A percentile compares a stretch with the other conserved stretches of the same genome.
Evolutionary conservation across 805 yeast species (phyloP).

Genomic region (Limtongia smithiae): DNA sequence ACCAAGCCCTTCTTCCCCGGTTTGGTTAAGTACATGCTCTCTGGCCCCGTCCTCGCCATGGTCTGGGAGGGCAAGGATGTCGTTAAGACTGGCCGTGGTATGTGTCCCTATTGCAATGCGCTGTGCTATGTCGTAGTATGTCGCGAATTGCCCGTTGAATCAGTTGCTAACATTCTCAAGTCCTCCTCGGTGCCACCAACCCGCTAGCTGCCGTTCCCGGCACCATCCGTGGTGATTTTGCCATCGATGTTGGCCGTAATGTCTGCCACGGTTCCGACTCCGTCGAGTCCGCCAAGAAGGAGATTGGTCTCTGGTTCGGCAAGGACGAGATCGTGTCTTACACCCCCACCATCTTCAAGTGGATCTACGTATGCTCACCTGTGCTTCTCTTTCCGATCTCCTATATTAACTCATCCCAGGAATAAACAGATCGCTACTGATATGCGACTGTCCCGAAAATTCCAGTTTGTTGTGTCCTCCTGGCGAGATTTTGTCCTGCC

Average conservation of each 20-base stretch:
- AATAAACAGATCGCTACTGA: too few relatives aligned
- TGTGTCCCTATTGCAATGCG: not conserved
- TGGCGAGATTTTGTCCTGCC: too few relatives aligned
- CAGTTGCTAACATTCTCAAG: too few relatives aligned
- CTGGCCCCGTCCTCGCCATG: conserved; percentile 98
- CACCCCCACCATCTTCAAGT: conserved; percentile 76
- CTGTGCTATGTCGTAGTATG: too few relatives aligned
- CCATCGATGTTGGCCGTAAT: conserved; percentile 98
- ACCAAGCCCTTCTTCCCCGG: conserved; percentile 98
- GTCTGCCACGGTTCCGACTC: conserved; percentile 99
- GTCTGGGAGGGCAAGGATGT: conserved; percentile 99
- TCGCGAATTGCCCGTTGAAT: too few relatives aligned
- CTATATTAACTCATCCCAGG: too few relatives aligned
- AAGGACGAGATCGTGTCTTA: conserved; percentile 90
- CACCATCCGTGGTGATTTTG: conserved; percentile 99
- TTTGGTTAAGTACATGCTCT: conserved; percentile 74
- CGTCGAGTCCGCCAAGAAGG: conserved; percentile 95
- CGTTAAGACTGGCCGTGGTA: conserved; percentile 93
- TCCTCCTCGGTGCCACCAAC: conserved; percentile 97
- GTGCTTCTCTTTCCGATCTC: too few relatives aligned
- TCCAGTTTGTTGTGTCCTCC: too few relatives aligned
- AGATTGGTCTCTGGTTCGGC: conserved; percentile 97
- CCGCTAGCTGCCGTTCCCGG: conserved; percentile 97
- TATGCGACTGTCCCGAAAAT: too few relatives aligned
- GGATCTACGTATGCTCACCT: conserved; percentile 75